Evolutionary conservation across 169 alveolate species (phyloP).

Genomic region (Eimeria maxima): DNA sequence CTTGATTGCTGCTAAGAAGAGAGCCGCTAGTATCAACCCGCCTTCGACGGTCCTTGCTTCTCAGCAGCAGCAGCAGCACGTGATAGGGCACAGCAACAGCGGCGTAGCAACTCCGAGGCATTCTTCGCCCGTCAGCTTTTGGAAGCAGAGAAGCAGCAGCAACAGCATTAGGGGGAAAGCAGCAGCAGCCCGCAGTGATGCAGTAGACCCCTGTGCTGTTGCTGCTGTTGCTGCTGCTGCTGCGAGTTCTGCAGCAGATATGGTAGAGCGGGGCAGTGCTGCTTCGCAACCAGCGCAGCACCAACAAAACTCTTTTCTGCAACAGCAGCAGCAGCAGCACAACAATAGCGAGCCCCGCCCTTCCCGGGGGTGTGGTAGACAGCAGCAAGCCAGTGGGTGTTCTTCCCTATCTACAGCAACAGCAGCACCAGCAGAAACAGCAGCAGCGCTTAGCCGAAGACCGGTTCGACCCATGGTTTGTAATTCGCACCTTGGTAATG

Average conservation of each 20-base stretch:
- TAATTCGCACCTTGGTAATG: background rate
- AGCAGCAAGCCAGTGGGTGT: slow-evolving; percentile 1
- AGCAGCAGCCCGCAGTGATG: background rate
- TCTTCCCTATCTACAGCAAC: background rate
- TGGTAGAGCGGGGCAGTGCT: background rate
- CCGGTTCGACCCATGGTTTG: background rate
- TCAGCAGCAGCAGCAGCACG: slow-evolving; percentile 11
- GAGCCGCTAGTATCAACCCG: slow-evolving; percentile 44
- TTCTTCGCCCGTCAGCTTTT: background rate
- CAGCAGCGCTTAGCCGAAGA: background rate
- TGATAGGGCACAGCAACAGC: background rate
- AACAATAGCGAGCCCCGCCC: background rate
- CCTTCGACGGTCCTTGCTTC: background rate
- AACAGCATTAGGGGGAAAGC: background rate
- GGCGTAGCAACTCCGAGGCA: background rate
- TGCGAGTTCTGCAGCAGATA: background rate
- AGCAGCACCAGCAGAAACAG: background rate
- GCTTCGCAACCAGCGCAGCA: background rate
- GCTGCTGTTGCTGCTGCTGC: slow-evolving; percentile 20
- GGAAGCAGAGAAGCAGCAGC: slow-evolving; percentile 8
- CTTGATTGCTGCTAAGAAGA: slow-evolving; percentile 18
- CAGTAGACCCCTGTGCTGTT: background rate
- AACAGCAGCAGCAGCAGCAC: slow-evolving; percentile 42
- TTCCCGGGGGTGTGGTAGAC: background rate
- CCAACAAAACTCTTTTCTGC: background rate